Percentiles rank a stretch among this genome's conserved stretches.
These are phyloP conservation scores for Colletotrichum paranaense DNA, from an alignment of 2,329 filamentous ascomycete genomes.

Conservation along the genomic window DNA sequence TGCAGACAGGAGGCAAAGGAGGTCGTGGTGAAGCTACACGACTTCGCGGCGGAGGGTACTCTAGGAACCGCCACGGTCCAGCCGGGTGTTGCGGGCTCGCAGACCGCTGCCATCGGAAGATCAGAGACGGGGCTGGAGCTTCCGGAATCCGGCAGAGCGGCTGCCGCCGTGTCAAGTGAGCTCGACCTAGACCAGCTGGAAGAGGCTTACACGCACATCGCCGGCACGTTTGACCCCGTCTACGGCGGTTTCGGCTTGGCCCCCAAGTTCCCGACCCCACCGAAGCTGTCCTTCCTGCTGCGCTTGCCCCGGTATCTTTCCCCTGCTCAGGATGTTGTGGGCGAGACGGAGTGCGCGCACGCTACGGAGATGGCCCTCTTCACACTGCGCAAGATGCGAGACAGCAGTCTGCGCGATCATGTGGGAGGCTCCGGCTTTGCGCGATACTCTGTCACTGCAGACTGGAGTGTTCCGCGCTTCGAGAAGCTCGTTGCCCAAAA, in stretches of 20 bases:
- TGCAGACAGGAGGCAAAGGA: slow-evolving; percentile 87
- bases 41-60: slow-evolving; percentile 91
- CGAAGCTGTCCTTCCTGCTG: slow-evolving; percentile 85
- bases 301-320: slow-evolving; percentile 77
- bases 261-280: slow-evolving; percentile 91
- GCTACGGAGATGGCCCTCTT: slow-evolving; percentile 83
- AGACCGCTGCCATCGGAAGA: slow-evolving; percentile 20
- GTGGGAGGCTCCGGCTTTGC: slow-evolving; percentile 65
- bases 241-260: slow-evolving; percentile 84
- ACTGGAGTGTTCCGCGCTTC: slow-evolving; percentile 96
- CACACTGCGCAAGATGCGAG: slow-evolving; percentile 80
- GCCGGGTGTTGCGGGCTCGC: slow-evolving; percentile 34
- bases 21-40: slow-evolving; percentile 82
- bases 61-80: slow-evolving; percentile 57
- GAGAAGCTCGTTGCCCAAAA: slow-evolving; percentile 98
- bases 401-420: slow-evolving; percentile 67
- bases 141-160: slow-evolving; percentile 19
- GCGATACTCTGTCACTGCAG: slow-evolving; percentile 87
- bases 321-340: slow-evolving; percentile 88
- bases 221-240: slow-evolving; percentile 80
- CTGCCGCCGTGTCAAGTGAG: slow-evolving; percentile 65
- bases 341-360: slow-evolving; percentile 78
- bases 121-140: slow-evolving; percentile 41
- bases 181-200: slow-evolving; percentile 92
- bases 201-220: slow-evolving; percentile 86